Percentiles rank a stretch among this genome's conserved stretches.
Conservation (phyloP, 768 basidiomycete species). For the Tricholoma saponaceum region DNA sequence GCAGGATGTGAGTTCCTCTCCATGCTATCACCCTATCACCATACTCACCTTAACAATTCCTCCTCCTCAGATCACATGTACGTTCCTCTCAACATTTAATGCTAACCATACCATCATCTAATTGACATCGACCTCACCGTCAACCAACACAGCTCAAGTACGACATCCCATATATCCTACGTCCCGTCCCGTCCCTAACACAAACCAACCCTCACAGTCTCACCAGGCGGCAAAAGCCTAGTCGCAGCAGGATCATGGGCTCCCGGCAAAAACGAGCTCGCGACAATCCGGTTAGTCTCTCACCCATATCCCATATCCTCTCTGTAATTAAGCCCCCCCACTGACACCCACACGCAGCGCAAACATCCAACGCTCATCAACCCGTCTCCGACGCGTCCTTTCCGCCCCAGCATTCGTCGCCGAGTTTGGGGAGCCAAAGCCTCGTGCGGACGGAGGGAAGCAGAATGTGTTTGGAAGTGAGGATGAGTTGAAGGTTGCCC, state of each 20-base stretch:
- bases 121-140: background rate
- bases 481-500: conserved; percentile 86
- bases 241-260: conserved; percentile 83
- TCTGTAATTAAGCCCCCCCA: background rate
- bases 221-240: conserved; percentile 61
- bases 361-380: conserved; percentile 59
- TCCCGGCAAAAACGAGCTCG: conserved; percentile 75
- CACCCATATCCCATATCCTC: background rate
- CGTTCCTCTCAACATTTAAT: background rate
- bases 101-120: background rate
- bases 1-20: conserved; percentile 61
- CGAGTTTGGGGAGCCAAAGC: conserved; percentile 69
- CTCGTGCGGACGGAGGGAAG: conserved; percentile 55
- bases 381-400: conserved; percentile 63
- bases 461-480: conserved; percentile 84
- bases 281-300: conserved; percentile 56
- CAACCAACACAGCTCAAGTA: conserved; percentile 6
- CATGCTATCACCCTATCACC: too few species aligned
- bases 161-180: background rate
- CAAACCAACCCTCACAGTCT: conserved; percentile 39
- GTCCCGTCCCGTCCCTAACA: too few species aligned
- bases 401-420: conserved; percentile 66
- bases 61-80: conserved; percentile 59
- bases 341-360: conserved; percentile 32
- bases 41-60: background rate